Conservation (phyloP, 306 rosid species). For the Quercus variabilis region DNA sequence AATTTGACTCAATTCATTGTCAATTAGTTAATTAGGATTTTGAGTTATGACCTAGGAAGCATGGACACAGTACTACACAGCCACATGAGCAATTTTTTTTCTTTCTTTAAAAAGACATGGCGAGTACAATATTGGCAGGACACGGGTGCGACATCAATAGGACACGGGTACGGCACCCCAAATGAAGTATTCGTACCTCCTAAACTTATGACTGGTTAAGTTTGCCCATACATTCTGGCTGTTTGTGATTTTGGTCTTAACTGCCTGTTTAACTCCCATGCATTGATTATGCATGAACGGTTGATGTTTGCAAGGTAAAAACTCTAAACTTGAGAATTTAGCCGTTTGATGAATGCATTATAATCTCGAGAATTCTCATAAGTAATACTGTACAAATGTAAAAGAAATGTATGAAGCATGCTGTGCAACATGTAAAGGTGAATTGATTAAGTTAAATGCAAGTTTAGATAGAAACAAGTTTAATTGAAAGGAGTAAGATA, state of each 20-base stretch:
- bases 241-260: neutral
- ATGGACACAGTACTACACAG: no score
- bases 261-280: neutral
- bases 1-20: neutral
- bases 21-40: neutral
- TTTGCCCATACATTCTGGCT: neutral
- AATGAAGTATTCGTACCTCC: no score
- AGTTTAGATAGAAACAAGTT: neutral
- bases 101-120: no score
- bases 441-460: neutral
- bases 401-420: no score
- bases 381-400: neutral
- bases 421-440: neutral
- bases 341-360: no score
- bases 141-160: no score
- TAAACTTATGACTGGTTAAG: no score
- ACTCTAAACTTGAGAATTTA: neutral
- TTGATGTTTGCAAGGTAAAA: neutral
- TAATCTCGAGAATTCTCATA: neutral
- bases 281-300: neutral
- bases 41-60: neutral
- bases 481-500: no score
- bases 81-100: no score
- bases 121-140: no score
- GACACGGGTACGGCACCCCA: no score